phyloP scores from a whole-genome alignment of 1,139 yeast species.

The Nadsonia commutata region DNA sequence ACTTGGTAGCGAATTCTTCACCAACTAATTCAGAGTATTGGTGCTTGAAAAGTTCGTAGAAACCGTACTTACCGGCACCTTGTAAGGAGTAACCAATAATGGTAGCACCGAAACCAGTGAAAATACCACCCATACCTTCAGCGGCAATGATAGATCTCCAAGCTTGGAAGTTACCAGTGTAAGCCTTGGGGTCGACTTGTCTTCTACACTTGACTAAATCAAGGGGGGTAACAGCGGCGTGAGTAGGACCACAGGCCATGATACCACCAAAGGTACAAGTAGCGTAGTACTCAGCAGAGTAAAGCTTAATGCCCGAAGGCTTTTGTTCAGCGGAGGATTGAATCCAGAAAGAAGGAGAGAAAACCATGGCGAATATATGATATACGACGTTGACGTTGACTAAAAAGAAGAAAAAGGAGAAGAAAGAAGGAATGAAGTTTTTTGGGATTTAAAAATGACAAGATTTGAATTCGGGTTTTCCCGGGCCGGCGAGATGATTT shows the following conservation, averaged over 20 bases:
- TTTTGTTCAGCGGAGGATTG: constrained; percentile 24
- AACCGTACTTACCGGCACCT: constrained; percentile 94
- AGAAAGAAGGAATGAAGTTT: constrained; percentile 7
- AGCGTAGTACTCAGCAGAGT: constrained; percentile 57
- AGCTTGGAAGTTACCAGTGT: constrained; percentile 64
- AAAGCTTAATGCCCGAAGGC: constrained; percentile 31
- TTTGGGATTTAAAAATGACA: constrained; percentile 2
- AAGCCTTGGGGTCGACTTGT: constrained; percentile 63
- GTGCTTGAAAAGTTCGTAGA: constrained; percentile 80
- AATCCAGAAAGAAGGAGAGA: constrained; percentile 25
- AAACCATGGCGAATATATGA: constrained; percentile 9
- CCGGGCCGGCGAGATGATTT: too few species aligned
- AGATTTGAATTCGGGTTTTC: constrained; percentile 1
- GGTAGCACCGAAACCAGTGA: constrained; percentile 84
- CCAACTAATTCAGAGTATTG: constrained; percentile 58
- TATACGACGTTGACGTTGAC: constrained; percentile 4
- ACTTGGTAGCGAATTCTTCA: constrained; percentile 42
- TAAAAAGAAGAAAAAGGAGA: constrained; percentile 7
- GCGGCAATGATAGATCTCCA: constrained; percentile 58
- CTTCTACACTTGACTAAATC: constrained; percentile 88
- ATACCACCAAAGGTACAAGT: constrained; percentile 86
- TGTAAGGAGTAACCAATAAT: constrained; percentile 82
- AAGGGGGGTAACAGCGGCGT: constrained; percentile 79
- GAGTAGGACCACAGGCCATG: constrained; percentile 92
- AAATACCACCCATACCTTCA: constrained; percentile 59